These are phyloP conservation scores for Coprinopsis strossmayeri DNA, from an alignment of 768 basidiomycete species.

Conservation along the genomic window DNA sequence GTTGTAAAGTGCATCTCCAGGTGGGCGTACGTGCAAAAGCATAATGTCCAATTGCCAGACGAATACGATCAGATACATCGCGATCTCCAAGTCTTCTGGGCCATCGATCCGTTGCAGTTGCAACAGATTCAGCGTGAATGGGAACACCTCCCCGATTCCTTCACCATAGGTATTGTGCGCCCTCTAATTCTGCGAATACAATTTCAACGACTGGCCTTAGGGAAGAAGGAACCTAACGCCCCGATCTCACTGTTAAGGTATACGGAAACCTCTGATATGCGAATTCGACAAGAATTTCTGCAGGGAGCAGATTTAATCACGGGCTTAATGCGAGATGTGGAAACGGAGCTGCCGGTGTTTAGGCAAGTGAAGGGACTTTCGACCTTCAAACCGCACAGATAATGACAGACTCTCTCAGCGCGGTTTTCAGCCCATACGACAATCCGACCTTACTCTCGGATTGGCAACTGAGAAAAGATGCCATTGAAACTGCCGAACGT, in stretches of 20 bases:
- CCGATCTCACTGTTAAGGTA: background rate
- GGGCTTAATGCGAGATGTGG: slow-evolving; percentile 29
- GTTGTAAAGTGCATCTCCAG: no score
- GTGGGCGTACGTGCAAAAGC: slow-evolving; percentile 53
- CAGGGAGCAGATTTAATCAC: slow-evolving; percentile 30
- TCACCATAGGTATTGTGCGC: slow-evolving; percentile 18
- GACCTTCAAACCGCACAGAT: background rate
- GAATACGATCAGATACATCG: slow-evolving; percentile 74
- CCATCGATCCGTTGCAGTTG: slow-evolving; percentile 41
- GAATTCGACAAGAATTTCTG: slow-evolving; percentile 24
- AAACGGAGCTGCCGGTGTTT: slow-evolving; percentile 22
- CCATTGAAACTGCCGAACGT: slow-evolving; percentile 22
- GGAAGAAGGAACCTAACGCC: background rate
- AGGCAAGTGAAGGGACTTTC: no score
- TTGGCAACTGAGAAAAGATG: slow-evolving; percentile 22
- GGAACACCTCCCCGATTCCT: slow-evolving; percentile 33
- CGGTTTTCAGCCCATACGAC: slow-evolving; percentile 39
- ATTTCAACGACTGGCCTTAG: background rate
- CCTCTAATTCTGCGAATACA: background rate
- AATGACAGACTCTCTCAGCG: slow-evolving; percentile 29
- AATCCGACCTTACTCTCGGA: slow-evolving; percentile 32
- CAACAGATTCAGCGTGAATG: slow-evolving; percentile 27
- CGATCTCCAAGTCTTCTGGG: slow-evolving; percentile 84
- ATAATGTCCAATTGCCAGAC: slow-evolving; percentile 74
- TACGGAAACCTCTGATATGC: slow-evolving; percentile 25